phyloP scores from a whole-genome alignment of 345 rosid species.

The Salix dunnii region DNA sequence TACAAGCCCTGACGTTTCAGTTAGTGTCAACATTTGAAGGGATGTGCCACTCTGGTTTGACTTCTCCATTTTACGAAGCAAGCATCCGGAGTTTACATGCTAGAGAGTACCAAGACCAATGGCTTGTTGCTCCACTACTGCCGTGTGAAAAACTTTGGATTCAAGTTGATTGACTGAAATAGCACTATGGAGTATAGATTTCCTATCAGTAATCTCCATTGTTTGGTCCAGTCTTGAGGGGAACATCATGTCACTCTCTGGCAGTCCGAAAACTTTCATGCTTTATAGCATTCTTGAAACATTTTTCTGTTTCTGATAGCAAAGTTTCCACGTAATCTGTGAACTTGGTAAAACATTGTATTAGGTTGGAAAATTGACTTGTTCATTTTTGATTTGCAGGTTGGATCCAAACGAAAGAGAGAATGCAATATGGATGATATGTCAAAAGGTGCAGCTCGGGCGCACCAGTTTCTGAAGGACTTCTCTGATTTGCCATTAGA shows the following conservation, averaged over 20 bases:
- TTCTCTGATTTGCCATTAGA: constrained; percentile 86
- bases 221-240: not conserved
- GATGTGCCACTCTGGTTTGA: not conserved
- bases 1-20: not conserved
- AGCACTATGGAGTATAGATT: not conserved
- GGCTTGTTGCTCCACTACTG: not conserved
- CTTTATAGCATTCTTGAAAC: too few relatives aligned
- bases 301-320: too few relatives aligned
- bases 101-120: not conserved
- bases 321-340: too few relatives aligned
- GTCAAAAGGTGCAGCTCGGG: constrained; percentile 68
- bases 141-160: not conserved
- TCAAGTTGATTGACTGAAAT: not conserved
- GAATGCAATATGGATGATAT: constrained; percentile 50
- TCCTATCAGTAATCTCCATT: not conserved
- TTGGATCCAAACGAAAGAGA: constrained; percentile 67
- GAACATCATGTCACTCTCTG: not conserved
- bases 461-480: constrained; percentile 68
- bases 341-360: not conserved
- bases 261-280: not conserved
- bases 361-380: not conserved
- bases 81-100: not conserved
- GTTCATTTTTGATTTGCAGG: constrained; percentile 36
- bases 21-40: not conserved
- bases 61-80: not conserved